Percentiles rank a stretch among this genome's conserved stretches.
Evolutionary conservation across 495 filamentous ascomycete species (phyloP).

Genomic region (Opeltia flavorubescens): DNA sequence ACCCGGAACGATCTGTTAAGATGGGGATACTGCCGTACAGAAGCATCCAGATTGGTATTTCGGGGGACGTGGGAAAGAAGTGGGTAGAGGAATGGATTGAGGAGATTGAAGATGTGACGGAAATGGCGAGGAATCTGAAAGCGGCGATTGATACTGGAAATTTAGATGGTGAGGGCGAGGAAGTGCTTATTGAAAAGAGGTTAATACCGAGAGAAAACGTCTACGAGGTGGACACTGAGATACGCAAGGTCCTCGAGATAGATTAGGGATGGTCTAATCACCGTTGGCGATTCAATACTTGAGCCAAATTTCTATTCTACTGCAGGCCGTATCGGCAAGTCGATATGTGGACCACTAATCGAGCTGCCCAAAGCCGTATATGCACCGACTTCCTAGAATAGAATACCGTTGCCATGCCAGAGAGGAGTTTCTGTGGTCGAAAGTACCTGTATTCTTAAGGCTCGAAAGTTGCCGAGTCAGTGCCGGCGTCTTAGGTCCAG

Average conservation of each 20-base stretch:
- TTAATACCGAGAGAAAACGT: slow-evolving; percentile 32
- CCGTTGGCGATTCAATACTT: no score
- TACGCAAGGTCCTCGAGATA: slow-evolving; percentile 19
- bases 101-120: slow-evolving; percentile 44
- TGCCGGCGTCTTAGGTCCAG: neutral
- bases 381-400: neutral
- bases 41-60: slow-evolving; percentile 48
- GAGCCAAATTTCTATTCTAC: no score
- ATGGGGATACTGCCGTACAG: slow-evolving; percentile 31
- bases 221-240: slow-evolving; percentile 27
- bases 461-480: neutral
- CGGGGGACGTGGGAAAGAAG: slow-evolving; percentile 22
- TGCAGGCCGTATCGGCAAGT: no score
- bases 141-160: slow-evolving; percentile 29
- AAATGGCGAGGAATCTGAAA: slow-evolving; percentile 30
- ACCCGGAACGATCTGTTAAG: slow-evolving; percentile 37
- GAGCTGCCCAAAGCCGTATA: no score
- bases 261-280: slow-evolving; percentile 1
- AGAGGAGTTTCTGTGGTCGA: neutral
- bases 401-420: neutral
- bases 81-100: slow-evolving; percentile 40
- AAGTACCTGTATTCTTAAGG: neutral
- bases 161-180: slow-evolving; percentile 15
- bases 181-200: slow-evolving; percentile 24
- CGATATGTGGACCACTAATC: no score